phyloP scores from a whole-genome alignment of 2,329 filamentous ascomycete species.

The Alternaria ethzedia region DNA sequence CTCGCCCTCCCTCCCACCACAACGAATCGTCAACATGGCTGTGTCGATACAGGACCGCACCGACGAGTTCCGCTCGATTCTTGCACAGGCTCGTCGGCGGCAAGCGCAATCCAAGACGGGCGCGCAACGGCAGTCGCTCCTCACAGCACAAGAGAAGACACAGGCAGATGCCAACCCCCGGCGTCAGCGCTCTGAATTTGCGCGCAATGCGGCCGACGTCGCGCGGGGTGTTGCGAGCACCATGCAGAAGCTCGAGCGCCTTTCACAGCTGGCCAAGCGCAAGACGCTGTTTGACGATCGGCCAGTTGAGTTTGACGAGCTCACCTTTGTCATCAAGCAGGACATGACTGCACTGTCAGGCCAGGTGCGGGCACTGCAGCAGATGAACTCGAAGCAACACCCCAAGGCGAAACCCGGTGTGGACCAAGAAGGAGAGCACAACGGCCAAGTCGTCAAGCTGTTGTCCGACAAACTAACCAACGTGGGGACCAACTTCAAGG shows the following conservation, averaged over 20 bases:
- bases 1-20: conserved; percentile 11
- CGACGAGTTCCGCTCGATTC: conserved; percentile 90
- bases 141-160: conserved; percentile 70
- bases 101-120: conserved; percentile 77
- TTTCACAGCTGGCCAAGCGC: conserved; percentile 92
- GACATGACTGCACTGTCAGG: conserved; percentile 85
- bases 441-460: conserved; percentile 94
- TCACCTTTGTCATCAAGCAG: conserved; percentile 98
- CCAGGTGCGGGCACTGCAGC: conserved; percentile 83
- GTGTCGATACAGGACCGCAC: conserved; percentile 95
- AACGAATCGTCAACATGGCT: conserved; percentile 53
- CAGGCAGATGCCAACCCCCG: conserved; percentile 61
- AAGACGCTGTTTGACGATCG: conserved; percentile 97
- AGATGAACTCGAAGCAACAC: conserved; percentile 77
- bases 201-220: conserved; percentile 87
- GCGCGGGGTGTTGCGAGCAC: conserved; percentile 89
- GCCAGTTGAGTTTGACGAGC: conserved; percentile 94
- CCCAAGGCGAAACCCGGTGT: conserved; percentile 60
- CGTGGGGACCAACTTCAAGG: conserved; percentile 94
- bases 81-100: conserved; percentile 81
- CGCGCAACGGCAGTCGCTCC: conserved; percentile 79
- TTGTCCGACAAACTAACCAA: conserved; percentile 91
- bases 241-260: conserved; percentile 92
- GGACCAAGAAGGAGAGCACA: conserved; percentile 91
- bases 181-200: conserved; percentile 81